Evolutionary conservation across 2,329 filamentous ascomycete genomes (phyloP), one percentile per base, ranked within the genome.

Genomic region (Ambrosiella cleistominuta): DNA sequence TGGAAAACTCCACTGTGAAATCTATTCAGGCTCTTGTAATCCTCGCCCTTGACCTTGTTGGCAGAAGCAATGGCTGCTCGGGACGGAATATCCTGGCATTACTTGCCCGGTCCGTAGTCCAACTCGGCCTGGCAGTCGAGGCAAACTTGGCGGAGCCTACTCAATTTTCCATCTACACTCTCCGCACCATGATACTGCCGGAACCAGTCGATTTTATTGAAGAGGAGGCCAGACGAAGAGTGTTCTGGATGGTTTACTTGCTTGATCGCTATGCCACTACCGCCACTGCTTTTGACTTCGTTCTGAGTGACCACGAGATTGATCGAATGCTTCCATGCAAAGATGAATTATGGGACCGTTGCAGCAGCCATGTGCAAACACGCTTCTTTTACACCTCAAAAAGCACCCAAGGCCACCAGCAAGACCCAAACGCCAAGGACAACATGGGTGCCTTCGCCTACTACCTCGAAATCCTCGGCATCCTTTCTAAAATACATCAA

Each of bases 201-300:
- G 88, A 95, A 61, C 79, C 90, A 0, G 82, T 81, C 55, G 86
- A 88, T 61, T 95, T 90, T 69, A 85, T 95, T 58, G 89, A 95
- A 66, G 90, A 95, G 61, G 90, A 96, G 68, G 86, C 86, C 47
- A 76, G 89, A 36, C 78, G 90, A 36, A 77, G 90, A 35, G 73
- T 95, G 0, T 95, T 96, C 68, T 96, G 90, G 90, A 91, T 94
- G 82, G 83, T 95, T 9, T 96, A 95, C 66, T 72, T 95, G 11
- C 75, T 96, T 5, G 90, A 96, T 67, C 79, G 90, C 54, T 95
- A 95, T 66, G 88, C 88, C 0, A 95, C 89, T 0, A 83, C 95
- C 58, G 85, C 88, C 0, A 95, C 90, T 0, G 88, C 90, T 0
- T 95, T 95, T 64, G 88, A 95, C 64, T 95, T 95, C 67, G 87